Percentiles rank a stretch among this genome's conserved stretches.
Evolutionary conservation across 371 early-diverging fungal genomes (phyloP).

Genomic region (Saksenaea vasiformis): DNA sequence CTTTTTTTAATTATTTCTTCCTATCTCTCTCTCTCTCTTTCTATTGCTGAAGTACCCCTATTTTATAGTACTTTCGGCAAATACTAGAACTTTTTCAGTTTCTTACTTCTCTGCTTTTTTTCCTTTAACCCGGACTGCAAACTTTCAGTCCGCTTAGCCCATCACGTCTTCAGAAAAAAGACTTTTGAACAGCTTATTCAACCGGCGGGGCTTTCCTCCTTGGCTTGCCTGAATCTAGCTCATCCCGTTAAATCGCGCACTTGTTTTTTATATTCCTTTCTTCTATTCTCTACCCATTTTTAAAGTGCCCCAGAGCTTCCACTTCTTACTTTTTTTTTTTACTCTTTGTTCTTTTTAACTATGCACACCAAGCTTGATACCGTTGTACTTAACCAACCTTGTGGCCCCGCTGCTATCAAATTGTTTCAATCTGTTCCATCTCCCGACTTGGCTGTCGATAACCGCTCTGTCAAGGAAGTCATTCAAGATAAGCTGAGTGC

Average conservation of each 20-base stretch:
- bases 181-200: slow-evolving; percentile 61
- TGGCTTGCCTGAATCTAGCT: slow-evolving; percentile 54
- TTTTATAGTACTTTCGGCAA: slow-evolving; percentile 8
- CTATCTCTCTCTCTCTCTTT: slow-evolving; percentile 2
- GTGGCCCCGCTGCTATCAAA: slow-evolving; percentile 8
- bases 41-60: slow-evolving; percentile 13
- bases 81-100: slow-evolving; percentile 6
- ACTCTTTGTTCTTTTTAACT: slow-evolving; percentile 21
- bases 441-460: slow-evolving; percentile 29
- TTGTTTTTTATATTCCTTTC: slow-evolving; percentile 28
- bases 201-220: slow-evolving; percentile 70
- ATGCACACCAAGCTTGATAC: slow-evolving; percentile 45
- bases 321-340: slow-evolving; percentile 5
- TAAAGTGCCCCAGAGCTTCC: slow-evolving; percentile 1
- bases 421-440: slow-evolving; percentile 15
- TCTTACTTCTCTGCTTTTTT: slow-evolving; percentile 12
- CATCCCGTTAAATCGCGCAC: slow-evolving; percentile 22
- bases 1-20: neutral
- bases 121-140: slow-evolving; percentile 47
- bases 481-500: slow-evolving; percentile 37
- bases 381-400: slow-evolving; percentile 27
- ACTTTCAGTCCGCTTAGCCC: slow-evolving; percentile 58
- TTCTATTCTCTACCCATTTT: slow-evolving; percentile 11
- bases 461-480: slow-evolving; percentile 34
- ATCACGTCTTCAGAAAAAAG: slow-evolving; percentile 72